These are phyloP conservation scores for Aureobasidium sp. DNA, from an alignment of 2,329 filamentous ascomycete genomes.

Conservation along the genomic window DNA sequence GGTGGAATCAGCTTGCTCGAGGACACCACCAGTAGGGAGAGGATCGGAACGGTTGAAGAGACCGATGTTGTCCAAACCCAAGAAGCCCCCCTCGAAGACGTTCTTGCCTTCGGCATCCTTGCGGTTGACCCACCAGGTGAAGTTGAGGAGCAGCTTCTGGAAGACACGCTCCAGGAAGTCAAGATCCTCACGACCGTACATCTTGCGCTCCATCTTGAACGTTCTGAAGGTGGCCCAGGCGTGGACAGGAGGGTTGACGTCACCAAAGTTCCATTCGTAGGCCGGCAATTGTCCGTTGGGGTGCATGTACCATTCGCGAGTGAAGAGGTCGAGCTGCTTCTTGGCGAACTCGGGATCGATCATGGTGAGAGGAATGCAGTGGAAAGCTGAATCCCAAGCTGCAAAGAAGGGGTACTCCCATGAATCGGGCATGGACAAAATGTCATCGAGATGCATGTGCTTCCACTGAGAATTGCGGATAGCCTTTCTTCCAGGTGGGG, in stretches of 20 bases:
- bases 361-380: slow-evolving; percentile 93
- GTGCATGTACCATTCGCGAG: slow-evolving; percentile 97
- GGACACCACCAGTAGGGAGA: slow-evolving; percentile 81
- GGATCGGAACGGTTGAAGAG: slow-evolving; percentile 96
- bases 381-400: slow-evolving; percentile 94
- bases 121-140: slow-evolving; percentile 98
- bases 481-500: slow-evolving; percentile 69
- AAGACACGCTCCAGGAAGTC: slow-evolving; percentile 96
- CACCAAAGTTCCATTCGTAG: slow-evolving; percentile 95
- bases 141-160: slow-evolving; percentile 91
- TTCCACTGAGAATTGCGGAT: slow-evolving; percentile 88
- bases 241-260: slow-evolving; percentile 93
- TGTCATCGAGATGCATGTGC: slow-evolving; percentile 90
- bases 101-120: slow-evolving; percentile 95
- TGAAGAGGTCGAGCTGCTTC: slow-evolving; percentile 94
- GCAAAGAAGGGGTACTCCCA: slow-evolving; percentile 99
- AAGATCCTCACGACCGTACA: slow-evolving; percentile 89
- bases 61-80: slow-evolving; percentile 94
- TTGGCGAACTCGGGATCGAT: slow-evolving; percentile 97
- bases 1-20: slow-evolving; percentile 95
- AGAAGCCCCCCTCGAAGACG: slow-evolving; percentile 92
- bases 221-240: slow-evolving; percentile 93
- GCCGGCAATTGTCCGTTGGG: slow-evolving; percentile 92
- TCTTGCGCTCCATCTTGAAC: slow-evolving; percentile 97
- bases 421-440: slow-evolving; percentile 94